Evolutionary conservation across 1,139 yeast genomes (phyloP), one percentile per base, ranked within the genome.

Genomic region (Nakaseomyces sp.): DNA sequence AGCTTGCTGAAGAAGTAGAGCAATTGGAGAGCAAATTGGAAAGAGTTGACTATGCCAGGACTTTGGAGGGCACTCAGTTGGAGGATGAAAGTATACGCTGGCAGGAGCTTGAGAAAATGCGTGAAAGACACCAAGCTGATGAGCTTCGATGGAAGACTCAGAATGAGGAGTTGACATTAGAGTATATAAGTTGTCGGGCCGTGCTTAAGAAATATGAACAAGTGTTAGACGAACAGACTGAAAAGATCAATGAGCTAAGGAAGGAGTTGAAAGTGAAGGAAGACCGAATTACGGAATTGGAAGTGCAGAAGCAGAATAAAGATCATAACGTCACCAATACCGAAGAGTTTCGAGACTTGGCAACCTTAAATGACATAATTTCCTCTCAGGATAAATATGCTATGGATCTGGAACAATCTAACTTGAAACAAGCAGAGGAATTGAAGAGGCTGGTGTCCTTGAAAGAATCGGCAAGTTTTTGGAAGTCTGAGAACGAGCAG

Each of bases 341-440:
- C 6, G 60, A 54, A 38, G 58, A 53, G 22, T 35, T 53, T 9
- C 51, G 57, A 33, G 61, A 57, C 37, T 43, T 63, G 31, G 51
- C 59, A 3, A 46, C 54, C 3, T 58, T 81, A 24, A 75, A 77
- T 52, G 67, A 68, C 35, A 77, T 81, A 52, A 70, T 84, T 29
- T 69, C 75, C 28, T 80, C 69, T 45, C 76, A 83, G 46, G 68
- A 77, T 44, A 69, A 72, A 37, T 77, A 80, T 52, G 71, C 81
- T 32, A 69, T 72, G 41, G 73, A 76, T 41, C 60, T 81, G 35
- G 83, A 81, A 46, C 67, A 72, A 6, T 72, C 74, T 44, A 62
- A 73, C 38, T 62, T 72, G 18, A 70, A 71, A 41, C 75, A 75
- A 46, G 66, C 73, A 8, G 73, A 72, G 43, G 75, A 70, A 39